phyloP scores from a whole-genome alignment of 2,329 filamentous ascomycete genomes.

The Xylaria polymorpha region DNA sequence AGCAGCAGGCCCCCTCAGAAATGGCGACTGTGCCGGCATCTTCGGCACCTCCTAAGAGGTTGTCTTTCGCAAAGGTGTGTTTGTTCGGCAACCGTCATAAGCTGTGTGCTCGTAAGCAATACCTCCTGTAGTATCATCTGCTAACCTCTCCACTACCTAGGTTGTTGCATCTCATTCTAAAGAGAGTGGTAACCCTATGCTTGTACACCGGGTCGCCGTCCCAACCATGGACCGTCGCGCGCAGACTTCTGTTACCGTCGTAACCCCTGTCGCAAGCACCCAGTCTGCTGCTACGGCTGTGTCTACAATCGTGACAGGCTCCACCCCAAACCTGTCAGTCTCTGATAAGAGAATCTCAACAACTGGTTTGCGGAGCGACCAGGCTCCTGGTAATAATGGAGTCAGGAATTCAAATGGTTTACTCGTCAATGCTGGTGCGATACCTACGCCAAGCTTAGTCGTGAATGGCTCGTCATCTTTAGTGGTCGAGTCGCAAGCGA shows the following conservation, averaged over 20 bases:
- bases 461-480: constrained; percentile 62
- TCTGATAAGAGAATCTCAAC: constrained; percentile 35
- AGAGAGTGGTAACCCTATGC: constrained; percentile 44
- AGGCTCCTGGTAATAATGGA: constrained; percentile 37
- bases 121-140: constrained; percentile 14
- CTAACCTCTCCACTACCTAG: constrained; percentile 38
- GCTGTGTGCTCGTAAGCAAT: not conserved
- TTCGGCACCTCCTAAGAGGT: constrained; percentile 48
- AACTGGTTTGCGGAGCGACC: constrained; percentile 25
- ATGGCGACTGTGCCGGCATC: constrained; percentile 49
- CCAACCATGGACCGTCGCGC: constrained; percentile 48
- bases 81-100: not conserved
- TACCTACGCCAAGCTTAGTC: constrained; percentile 57
- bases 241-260: constrained; percentile 40
- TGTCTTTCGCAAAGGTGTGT: constrained; percentile 52
- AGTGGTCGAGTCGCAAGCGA: constrained; percentile 52
- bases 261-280: constrained; percentile 34
- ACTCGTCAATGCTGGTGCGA: constrained; percentile 38
- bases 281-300: constrained; percentile 40
- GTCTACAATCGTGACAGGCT: constrained; percentile 37
- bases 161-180: constrained; percentile 50
- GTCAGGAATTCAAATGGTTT: constrained; percentile 42
- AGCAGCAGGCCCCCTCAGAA: constrained; percentile 13
- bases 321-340: constrained; percentile 39
- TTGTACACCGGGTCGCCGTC: constrained; percentile 48